These are phyloP conservation scores for Murraya paniculata DNA, from an alignment of 345 rosid genomes.

Conservation along the genomic window DNA sequence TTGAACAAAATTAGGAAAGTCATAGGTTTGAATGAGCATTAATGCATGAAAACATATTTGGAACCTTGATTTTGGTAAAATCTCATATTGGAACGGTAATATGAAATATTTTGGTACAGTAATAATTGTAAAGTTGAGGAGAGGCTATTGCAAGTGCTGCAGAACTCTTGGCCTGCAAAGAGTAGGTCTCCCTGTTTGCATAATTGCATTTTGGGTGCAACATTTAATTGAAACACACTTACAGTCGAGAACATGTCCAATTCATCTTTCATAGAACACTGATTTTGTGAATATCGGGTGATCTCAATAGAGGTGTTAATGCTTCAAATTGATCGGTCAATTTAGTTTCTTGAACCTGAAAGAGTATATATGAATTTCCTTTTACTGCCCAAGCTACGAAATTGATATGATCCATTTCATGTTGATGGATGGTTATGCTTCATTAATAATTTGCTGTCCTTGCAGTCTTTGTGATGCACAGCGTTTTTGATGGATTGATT, in stretches of 20 bases:
- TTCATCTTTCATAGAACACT: not conserved
- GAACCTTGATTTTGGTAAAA: not conserved
- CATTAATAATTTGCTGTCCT: not conserved
- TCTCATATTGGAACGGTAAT: not conserved
- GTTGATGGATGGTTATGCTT: not conserved
- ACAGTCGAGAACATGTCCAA: not conserved
- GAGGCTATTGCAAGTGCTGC: not conserved
- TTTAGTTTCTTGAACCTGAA: not conserved
- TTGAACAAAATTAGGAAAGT: not conserved
- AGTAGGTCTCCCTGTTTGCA: not conserved
- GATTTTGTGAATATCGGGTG: not conserved
- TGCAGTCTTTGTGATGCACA: not conserved
- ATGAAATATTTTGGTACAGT: not conserved
- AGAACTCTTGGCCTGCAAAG: not conserved
- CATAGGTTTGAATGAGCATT: not conserved
- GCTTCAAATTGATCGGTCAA: not conserved
- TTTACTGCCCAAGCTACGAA: not conserved
- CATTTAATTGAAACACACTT: not conserved
- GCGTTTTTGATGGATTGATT: not conserved
- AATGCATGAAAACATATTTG: not conserved
- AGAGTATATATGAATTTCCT: not conserved
- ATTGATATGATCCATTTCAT: not conserved
- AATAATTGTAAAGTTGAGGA: not conserved
- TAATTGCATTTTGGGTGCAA: constrained; percentile 7
- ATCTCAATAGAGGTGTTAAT: not conserved